These are phyloP conservation scores for Bryoerythrophyllum caledonicum DNA, from an alignment of 225 moss, liverwort and hornwort genomes.

Conservation along the genomic window DNA sequence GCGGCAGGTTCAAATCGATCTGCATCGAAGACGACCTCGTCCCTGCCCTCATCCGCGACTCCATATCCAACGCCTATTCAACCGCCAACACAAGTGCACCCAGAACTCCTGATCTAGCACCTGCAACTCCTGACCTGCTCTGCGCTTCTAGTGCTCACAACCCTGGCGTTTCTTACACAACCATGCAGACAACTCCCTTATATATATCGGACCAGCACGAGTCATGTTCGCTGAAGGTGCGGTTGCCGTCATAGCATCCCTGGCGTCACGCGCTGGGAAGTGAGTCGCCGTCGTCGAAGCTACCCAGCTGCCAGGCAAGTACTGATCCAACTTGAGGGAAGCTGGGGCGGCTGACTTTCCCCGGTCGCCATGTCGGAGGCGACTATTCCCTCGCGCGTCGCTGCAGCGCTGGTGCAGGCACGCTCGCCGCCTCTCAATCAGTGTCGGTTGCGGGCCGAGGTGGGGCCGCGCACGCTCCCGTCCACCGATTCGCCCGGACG, in stretches of 20 bases:
- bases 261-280: not conserved
- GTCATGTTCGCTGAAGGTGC: constrained; percentile 20
- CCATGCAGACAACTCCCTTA: not conserved
- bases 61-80: constrained; percentile 1
- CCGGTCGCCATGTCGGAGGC: not conserved
- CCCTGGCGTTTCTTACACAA: not conserved
- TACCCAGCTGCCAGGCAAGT: not conserved
- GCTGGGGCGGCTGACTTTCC: not conserved
- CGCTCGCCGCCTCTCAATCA: not conserved
- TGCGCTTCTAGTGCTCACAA: not conserved
- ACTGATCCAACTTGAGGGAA: not conserved
- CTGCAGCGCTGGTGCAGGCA: not conserved
- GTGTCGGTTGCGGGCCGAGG: not conserved
- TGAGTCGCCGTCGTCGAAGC: constrained; percentile 1
- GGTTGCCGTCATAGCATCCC: not conserved
- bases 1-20: constrained; percentile 43
- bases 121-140: not conserved
- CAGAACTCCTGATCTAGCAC: too few species aligned
- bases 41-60: constrained; percentile 19
- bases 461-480: not conserved
- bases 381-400: not conserved
- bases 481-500: not conserved
- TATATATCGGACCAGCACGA: not conserved
- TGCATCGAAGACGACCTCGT: constrained; percentile 8
- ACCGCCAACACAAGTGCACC: not conserved